phyloP scores from a whole-genome alignment of 768 basidiomycete genomes.

The Amanita phalloides region DNA sequence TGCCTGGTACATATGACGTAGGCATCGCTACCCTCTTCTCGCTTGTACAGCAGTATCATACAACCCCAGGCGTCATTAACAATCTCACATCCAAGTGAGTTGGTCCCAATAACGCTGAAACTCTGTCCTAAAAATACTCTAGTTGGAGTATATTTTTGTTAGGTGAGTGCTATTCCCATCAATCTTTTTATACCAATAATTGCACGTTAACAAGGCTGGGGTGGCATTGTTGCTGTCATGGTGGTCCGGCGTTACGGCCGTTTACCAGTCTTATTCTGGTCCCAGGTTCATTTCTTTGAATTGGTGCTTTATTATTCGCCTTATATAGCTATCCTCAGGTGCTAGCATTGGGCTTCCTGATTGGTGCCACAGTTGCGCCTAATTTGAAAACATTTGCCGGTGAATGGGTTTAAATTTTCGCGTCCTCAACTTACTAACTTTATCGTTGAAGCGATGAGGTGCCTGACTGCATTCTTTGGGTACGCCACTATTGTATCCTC shows the following conservation, averaged over 20 bases:
- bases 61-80: constrained; percentile 41
- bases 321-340: constrained; percentile 22
- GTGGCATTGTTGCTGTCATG: constrained; percentile 54
- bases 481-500: constrained; percentile 12
- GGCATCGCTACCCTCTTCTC: constrained; percentile 50
- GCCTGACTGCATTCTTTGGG: constrained; percentile 48
- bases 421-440: background rate
- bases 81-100: constrained; percentile 39
- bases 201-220: constrained; percentile 31
- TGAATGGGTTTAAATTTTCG: constrained; percentile 8
- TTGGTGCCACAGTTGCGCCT: constrained; percentile 39
- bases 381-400: constrained; percentile 48
- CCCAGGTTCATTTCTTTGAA: constrained; percentile 31
- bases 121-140: background rate
- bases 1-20: constrained; percentile 3
- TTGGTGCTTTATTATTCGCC: background rate
- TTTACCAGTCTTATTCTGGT: constrained; percentile 63
- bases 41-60: constrained; percentile 40
- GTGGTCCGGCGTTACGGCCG: constrained; percentile 53
- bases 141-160: constrained; percentile 62
- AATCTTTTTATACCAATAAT: background rate
- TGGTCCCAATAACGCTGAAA: background rate
- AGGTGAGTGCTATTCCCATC: constrained; percentile 19
- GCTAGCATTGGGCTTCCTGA: constrained; percentile 41
- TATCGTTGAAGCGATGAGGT: constrained; percentile 35